Conservation (phyloP, 2,329 filamentous ascomycete genomes). For the Colletotrichum sp. region DNA sequence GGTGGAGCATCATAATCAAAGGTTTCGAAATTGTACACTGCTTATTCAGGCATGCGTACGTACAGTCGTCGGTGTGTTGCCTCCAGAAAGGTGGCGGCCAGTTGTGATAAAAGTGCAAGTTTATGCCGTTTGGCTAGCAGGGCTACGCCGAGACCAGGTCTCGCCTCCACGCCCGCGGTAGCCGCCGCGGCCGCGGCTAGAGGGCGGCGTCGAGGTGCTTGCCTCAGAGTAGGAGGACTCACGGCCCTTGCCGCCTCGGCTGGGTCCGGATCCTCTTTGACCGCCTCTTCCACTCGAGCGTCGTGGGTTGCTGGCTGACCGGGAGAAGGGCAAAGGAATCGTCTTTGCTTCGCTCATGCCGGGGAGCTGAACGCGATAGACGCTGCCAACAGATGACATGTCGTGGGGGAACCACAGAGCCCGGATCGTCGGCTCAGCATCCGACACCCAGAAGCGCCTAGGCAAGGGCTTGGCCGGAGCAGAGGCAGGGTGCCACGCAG, state of each 20-base stretch:
- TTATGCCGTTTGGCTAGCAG: slow-evolving; percentile 17
- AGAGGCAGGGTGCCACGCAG: slow-evolving; percentile 66
- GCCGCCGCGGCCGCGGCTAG: slow-evolving; percentile 39
- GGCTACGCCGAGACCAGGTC: slow-evolving; percentile 41
- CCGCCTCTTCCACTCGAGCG: slow-evolving; percentile 25
- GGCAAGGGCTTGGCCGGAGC: slow-evolving; percentile 60
- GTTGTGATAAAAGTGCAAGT: neutral
- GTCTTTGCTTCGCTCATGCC: slow-evolving; percentile 43
- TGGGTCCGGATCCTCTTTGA: slow-evolving; percentile 19
- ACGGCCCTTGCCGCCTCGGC: slow-evolving; percentile 24
- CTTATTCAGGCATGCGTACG: neutral
- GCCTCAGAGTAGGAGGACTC: slow-evolving; percentile 20
- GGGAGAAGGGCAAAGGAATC: slow-evolving; percentile 40
- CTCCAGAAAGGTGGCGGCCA: neutral
- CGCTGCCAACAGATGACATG: slow-evolving; percentile 19
- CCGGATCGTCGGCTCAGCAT: slow-evolving; percentile 38
- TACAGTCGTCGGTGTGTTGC: neutral
- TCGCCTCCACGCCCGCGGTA: slow-evolving; percentile 46
- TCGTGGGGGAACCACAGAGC: slow-evolving; percentile 27
- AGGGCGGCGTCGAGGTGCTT: slow-evolving; percentile 24
- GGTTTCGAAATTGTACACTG: neutral
- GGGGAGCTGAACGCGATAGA: slow-evolving; percentile 42
- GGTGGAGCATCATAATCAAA: neutral
- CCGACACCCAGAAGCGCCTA: slow-evolving; percentile 50
- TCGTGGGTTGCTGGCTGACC: slow-evolving; percentile 35